phyloP scores from a whole-genome alignment of 2,329 filamentous ascomycete genomes.

The Ophiobolus disseminans region DNA sequence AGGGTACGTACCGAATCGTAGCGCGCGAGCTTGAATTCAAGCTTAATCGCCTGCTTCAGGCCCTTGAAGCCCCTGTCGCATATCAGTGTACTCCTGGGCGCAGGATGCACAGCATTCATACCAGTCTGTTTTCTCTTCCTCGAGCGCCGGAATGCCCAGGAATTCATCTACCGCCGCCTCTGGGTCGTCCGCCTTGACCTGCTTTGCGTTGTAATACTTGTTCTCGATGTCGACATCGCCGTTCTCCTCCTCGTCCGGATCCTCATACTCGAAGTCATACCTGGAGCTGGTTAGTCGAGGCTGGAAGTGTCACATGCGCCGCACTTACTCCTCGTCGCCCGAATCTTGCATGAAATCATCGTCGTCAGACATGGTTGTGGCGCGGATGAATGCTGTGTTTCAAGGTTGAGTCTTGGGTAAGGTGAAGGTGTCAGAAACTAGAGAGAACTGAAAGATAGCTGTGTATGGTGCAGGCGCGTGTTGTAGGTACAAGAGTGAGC shows the following conservation, averaged over 20 bases:
- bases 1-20: constrained; percentile 73
- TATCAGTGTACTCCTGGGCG: constrained; percentile 22
- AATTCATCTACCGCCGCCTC: constrained; percentile 92
- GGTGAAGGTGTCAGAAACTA: background rate
- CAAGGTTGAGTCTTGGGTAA: background rate
- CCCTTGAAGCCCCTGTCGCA: constrained; percentile 82
- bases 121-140: constrained; percentile 95
- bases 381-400: constrained; percentile 3
- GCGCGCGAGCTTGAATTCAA: constrained; percentile 90
- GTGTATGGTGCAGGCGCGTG: background rate
- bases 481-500: constrained; percentile 6
- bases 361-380: constrained; percentile 74
- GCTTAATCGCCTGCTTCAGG: constrained; percentile 95
- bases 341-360: constrained; percentile 96
- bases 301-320: background rate
- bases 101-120: constrained; percentile 35
- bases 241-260: constrained; percentile 85
- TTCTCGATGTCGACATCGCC: constrained; percentile 97
- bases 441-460: background rate
- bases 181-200: constrained; percentile 86
- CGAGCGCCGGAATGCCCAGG: constrained; percentile 81
- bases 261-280: constrained; percentile 98
- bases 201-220: constrained; percentile 99
- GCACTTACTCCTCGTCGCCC: constrained; percentile 79
- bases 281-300: constrained; percentile 53